These are phyloP conservation scores for Sodiomyces alkalinus DNA, from an alignment of 2,329 filamentous ascomycete genomes.

Conservation along the genomic window DNA sequence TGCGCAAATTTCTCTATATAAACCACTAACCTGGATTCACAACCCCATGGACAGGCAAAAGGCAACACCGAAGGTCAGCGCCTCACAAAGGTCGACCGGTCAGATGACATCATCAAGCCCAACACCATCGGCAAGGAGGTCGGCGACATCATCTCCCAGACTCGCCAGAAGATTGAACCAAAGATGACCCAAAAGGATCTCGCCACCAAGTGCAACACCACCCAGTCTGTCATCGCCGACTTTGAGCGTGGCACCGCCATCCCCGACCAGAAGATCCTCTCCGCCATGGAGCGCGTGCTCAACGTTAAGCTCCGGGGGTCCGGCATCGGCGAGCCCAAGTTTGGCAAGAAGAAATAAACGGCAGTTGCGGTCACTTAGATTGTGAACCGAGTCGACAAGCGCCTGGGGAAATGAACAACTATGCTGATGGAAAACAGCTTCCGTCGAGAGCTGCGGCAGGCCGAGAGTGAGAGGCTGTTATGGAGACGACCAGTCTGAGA, in stretches of 20 bases:
- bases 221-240: slow-evolving; percentile 61
- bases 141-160: slow-evolving; percentile 66
- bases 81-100: slow-evolving; percentile 93
- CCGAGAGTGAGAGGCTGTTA: neutral
- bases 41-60: no score
- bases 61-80: slow-evolving; percentile 94
- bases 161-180: slow-evolving; percentile 68
- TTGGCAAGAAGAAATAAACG: slow-evolving; percentile 51
- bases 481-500: no score
- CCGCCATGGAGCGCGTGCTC: slow-evolving; percentile 66
- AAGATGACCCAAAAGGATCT: slow-evolving; percentile 91
- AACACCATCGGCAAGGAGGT: slow-evolving; percentile 76
- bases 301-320: slow-evolving; percentile 76
- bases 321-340: slow-evolving; percentile 74
- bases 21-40: no score
- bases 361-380: neutral
- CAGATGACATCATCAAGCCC: slow-evolving; percentile 94
- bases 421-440: no score
- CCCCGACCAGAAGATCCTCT: slow-evolving; percentile 73
- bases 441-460: no score
- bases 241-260: slow-evolving; percentile 69
- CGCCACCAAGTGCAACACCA: slow-evolving; percentile 82
- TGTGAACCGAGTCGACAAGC: no score
- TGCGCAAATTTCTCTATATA: no score
- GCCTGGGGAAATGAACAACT: no score